Percentiles rank a stretch among this genome's conserved stretches.
phyloP scores from a whole-genome alignment of 1,139 yeast species.

The Suhomyces guaymorum region DNA sequence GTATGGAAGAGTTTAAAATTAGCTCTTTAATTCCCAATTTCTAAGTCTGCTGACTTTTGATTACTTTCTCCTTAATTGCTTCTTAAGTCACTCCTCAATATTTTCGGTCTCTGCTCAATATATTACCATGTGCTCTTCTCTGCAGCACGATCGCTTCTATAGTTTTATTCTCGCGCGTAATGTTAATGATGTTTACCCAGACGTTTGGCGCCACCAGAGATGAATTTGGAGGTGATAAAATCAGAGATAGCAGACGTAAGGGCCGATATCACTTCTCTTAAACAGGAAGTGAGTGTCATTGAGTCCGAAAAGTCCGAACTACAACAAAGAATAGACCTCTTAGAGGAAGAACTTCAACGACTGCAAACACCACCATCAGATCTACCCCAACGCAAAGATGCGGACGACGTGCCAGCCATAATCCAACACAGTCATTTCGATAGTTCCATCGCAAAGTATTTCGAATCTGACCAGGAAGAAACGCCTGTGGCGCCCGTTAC shows the following conservation, averaged over 20 bases:
- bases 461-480: slow-evolving; percentile 3
- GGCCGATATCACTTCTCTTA: slow-evolving; percentile 14
- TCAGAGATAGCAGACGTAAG: slow-evolving; percentile 13
- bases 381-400: background rate
- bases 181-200: background rate
- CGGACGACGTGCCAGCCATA: slow-evolving; percentile 6
- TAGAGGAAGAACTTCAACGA: slow-evolving; percentile 10
- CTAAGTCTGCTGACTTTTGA: no score
- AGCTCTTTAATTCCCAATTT: no score
- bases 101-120: no score
- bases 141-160: no score
- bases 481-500: no score
- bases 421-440: slow-evolving; percentile 14
- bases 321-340: slow-evolving; percentile 6
- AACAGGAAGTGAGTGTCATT: slow-evolving; percentile 11
- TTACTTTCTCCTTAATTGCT: no score
- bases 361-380: background rate
- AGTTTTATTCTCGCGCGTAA: background rate
- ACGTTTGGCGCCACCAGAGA: background rate
- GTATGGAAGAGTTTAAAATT: no score
- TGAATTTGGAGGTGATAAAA: slow-evolving; percentile 1
- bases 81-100: no score
- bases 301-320: slow-evolving; percentile 10
- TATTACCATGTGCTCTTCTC: no score
- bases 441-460: slow-evolving; percentile 11